Conservation (phyloP, 768 basidiomycete species). For the Amanita subjunquillea region DNA sequence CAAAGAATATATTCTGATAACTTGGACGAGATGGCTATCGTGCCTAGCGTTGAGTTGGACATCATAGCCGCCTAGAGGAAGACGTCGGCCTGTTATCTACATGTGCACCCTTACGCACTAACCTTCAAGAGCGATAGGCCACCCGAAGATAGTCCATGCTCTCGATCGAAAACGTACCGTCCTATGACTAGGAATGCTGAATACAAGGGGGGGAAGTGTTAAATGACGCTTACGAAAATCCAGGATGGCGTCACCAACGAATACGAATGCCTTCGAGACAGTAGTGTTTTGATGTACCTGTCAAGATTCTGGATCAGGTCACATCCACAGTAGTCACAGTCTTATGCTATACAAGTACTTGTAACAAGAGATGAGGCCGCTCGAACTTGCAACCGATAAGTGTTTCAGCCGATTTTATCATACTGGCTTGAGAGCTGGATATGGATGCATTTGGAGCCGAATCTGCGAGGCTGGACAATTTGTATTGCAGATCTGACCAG, state of each 20-base stretch:
- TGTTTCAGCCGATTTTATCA: conserved; percentile 45
- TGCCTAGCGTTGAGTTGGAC: conserved; percentile 68
- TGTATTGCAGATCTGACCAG: conserved; percentile 65
- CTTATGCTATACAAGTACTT: conserved; percentile 52
- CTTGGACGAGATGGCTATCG: conserved; percentile 62
- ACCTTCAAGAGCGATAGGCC: conserved; percentile 76
- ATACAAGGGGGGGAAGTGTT: not conserved
- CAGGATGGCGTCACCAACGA: conserved; percentile 78
- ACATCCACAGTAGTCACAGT: not conserved
- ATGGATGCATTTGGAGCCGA: not conserved
- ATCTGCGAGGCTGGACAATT: conserved; percentile 8
- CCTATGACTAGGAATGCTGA: conserved; percentile 50
- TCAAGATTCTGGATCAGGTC: not conserved
- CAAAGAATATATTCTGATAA: conserved; percentile 52
- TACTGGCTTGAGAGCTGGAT: conserved; percentile 11
- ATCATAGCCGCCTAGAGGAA: conserved; percentile 69
- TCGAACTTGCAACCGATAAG: conserved; percentile 57
- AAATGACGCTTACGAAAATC: conserved; percentile 55
- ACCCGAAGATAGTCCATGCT: conserved; percentile 60
- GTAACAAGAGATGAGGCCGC: conserved; percentile 51
- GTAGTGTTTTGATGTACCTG: conserved; percentile 20
- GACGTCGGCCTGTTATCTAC: conserved; percentile 8
- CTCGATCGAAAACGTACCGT: conserved; percentile 54
- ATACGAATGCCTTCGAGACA: conserved; percentile 66
- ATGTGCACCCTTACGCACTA: conserved; percentile 2